Conservation (phyloP, 2,329 filamentous ascomycete species). For the Colletotrichum kahawae region DNA sequence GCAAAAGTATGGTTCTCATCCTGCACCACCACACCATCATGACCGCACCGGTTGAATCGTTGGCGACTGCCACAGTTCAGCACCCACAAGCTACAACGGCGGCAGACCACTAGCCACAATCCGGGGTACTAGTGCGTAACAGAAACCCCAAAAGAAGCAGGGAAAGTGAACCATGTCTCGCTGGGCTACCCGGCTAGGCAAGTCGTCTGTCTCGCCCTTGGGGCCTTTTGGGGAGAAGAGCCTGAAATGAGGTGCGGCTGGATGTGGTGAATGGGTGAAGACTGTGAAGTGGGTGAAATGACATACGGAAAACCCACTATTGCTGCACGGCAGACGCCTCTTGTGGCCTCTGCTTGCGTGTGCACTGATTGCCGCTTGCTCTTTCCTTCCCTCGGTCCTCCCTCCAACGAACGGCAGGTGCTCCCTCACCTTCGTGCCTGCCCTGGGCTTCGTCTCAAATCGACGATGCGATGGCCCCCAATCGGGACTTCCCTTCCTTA, state of each 20-base stretch:
- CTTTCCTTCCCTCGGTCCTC: neutral
- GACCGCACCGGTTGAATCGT: neutral
- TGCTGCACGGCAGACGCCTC: neutral
- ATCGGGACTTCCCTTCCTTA: neutral
- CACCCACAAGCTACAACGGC: neutral
- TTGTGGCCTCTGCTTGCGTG: neutral
- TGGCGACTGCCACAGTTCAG: neutral
- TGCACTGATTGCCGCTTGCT: neutral
- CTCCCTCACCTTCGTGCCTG: neutral
- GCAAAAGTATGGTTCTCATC: neutral
- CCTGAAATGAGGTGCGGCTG: neutral
- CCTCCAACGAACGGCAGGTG: neutral
- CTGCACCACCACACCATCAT: conserved; percentile 5
- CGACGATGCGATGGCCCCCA: neutral
- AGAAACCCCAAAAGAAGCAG: neutral
- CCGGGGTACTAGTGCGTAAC: conserved; percentile 12
- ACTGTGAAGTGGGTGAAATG: neutral
- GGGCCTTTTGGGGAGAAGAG: neutral
- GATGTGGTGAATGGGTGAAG: neutral
- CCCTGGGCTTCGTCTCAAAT: neutral
- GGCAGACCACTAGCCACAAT: conserved; percentile 15
- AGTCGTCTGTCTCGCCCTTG: neutral
- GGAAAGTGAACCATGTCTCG: neutral
- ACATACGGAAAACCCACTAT: conserved; percentile 6
- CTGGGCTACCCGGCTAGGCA: neutral